Evolutionary conservation across 73 alveolate species (phyloP).

Genomic region (Tetrahymena borealis): DNA sequence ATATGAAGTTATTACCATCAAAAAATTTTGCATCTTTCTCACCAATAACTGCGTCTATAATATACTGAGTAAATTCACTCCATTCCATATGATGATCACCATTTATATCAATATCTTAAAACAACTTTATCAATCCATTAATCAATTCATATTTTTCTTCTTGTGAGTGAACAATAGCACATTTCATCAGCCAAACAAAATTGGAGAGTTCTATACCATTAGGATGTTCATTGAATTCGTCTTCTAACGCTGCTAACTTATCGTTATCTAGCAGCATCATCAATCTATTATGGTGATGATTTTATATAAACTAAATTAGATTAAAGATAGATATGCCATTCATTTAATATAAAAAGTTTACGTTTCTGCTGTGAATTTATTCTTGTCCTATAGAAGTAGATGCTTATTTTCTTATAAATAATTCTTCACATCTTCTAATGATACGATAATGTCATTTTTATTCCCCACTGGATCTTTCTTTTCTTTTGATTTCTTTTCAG

Average conservation of each 20-base stretch:
- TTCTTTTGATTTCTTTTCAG: background rate
- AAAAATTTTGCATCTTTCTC: constrained; percentile 51
- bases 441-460: background rate
- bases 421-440: background rate
- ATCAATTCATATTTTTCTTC: constrained; percentile 90
- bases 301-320: background rate
- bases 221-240: constrained; percentile 83
- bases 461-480: background rate
- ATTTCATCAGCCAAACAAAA: constrained; percentile 77
- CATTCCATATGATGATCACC: constrained; percentile 98
- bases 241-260: constrained; percentile 82
- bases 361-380: background rate
- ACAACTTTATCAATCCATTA: constrained; percentile 84
- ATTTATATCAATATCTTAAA: constrained; percentile 91
- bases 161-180: constrained; percentile 53
- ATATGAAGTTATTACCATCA: constrained; percentile 45
- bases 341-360: background rate
- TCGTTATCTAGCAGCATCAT: constrained; percentile 95
- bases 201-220: constrained; percentile 77
- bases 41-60: constrained; percentile 92
- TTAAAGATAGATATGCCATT: background rate
- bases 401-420: background rate
- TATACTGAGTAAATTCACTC: constrained; percentile 92
- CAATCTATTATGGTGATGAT: constrained; percentile 49
- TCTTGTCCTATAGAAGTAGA: background rate